Percentiles rank a stretch among this genome's conserved stretches.
phyloP scores from a whole-genome alignment of 108 stramenopile genomes.

The Fistulifera solaris region DNA sequence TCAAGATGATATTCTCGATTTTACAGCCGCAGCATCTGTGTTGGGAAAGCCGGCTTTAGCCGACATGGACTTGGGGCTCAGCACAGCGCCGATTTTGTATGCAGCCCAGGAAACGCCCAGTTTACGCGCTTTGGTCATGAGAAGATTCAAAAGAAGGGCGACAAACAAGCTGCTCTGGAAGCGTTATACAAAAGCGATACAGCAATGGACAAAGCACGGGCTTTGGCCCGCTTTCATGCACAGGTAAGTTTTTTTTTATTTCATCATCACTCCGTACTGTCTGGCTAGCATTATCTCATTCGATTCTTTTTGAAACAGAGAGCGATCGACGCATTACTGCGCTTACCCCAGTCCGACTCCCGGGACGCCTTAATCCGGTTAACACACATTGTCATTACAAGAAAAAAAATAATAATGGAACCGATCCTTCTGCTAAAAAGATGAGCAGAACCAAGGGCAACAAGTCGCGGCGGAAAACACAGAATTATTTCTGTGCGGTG shows the following conservation, averaged over 20 bases:
- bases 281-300: not conserved
- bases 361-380: conserved; percentile 81
- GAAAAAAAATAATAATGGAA: conserved; percentile 69
- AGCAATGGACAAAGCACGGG: conserved; percentile 83
- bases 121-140: conserved; percentile 76
- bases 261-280: not conserved
- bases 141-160: conserved; percentile 92
- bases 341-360: conserved; percentile 82
- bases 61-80: conserved; percentile 85
- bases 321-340: conserved; percentile 77
- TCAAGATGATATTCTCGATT: conserved; percentile 94
- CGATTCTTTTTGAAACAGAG: conserved; percentile 22
- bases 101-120: conserved; percentile 81
- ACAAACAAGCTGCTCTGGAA: conserved; percentile 80
- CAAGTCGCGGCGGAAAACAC: no score
- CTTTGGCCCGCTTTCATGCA: conserved; percentile 85
- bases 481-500: no score
- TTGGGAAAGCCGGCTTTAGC: conserved; percentile 78
- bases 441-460: no score
- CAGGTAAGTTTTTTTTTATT: conserved; percentile 38
- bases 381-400: conserved; percentile 83
- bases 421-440: no score
- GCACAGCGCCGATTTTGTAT: conserved; percentile 94
- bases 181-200: conserved; percentile 67
- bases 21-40: conserved; percentile 81